Evolutionary conservation across 306 rosid genomes (phyloP).

Genomic region (Malus sieversii): DNA sequence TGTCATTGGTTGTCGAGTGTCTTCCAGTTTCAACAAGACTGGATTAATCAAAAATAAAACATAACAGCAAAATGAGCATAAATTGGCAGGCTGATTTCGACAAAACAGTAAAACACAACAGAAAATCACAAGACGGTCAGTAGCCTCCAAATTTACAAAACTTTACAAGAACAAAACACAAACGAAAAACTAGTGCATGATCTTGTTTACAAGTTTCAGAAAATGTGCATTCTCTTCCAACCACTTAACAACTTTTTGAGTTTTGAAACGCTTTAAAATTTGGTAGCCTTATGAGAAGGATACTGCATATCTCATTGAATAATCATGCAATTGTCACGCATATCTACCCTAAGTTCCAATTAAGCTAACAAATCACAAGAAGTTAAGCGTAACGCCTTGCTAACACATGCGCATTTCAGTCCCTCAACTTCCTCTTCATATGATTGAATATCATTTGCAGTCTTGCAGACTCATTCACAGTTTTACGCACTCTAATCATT

Average conservation of each 20-base stretch:
- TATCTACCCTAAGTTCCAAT: background rate
- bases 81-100: background rate
- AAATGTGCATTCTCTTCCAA: background rate
- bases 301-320: no score
- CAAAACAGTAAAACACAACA: background rate
- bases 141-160: no score
- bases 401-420: background rate
- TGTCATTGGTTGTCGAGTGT: background rate
- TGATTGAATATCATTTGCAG: background rate
- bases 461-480: background rate
- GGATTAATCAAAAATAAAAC: background rate
- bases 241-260: background rate
- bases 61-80: background rate
- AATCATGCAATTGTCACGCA: background rate
- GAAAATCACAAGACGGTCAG: no score
- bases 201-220: no score
- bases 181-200: no score
- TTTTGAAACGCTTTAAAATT: background rate
- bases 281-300: background rate
- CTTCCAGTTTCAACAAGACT: background rate
- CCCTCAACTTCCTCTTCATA: background rate
- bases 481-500: background rate
- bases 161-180: no score
- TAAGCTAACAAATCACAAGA: background rate
- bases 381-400: background rate